Evolutionary conservation across 495 filamentous ascomycete genomes (phyloP).

Genomic region (Aspergillus homomorphus): DNA sequence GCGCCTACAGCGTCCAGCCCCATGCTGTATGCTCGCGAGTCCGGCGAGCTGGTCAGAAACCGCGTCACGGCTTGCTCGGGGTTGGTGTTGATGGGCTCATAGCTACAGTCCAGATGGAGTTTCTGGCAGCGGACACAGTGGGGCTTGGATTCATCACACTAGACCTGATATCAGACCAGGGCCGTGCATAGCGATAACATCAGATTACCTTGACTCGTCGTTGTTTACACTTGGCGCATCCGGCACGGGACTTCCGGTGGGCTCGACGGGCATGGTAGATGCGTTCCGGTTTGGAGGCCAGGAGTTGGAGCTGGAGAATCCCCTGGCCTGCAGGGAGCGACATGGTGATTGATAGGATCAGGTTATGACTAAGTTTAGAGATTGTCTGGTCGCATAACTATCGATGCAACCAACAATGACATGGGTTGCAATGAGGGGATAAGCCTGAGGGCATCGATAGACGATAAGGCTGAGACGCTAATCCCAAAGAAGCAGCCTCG

Average conservation of each 20-base stretch:
- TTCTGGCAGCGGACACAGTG: slow-evolving; percentile 42
- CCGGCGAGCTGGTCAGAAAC: slow-evolving; percentile 11
- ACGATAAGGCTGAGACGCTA: background rate
- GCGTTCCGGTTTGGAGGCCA: slow-evolving; percentile 13
- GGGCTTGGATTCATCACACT: slow-evolving; percentile 51
- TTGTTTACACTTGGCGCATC: slow-evolving; percentile 48
- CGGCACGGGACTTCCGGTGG: slow-evolving; percentile 45
- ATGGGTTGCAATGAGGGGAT: background rate
- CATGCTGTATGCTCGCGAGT: slow-evolving; percentile 25
- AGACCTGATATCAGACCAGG: background rate
- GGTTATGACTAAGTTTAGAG: background rate
- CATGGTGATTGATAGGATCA: slow-evolving; percentile 14
- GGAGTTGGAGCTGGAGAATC: slow-evolving; percentile 27
- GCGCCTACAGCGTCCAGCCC: slow-evolving; percentile 25
- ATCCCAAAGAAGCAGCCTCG: slow-evolving; percentile 10
- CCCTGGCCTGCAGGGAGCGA: slow-evolving; percentile 14
- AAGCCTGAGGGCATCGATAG: background rate
- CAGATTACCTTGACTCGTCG: slow-evolving; percentile 45
- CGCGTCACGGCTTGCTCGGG: slow-evolving; percentile 10
- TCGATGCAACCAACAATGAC: background rate
- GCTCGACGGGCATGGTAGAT: slow-evolving; percentile 33
- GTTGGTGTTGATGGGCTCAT: slow-evolving; percentile 15
- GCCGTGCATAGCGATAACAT: background rate
- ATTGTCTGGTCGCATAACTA: background rate
- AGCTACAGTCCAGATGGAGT: slow-evolving; percentile 40